phyloP scores from a whole-genome alignment of 805 yeast genomes.

The Ogataea siamensis region DNA sequence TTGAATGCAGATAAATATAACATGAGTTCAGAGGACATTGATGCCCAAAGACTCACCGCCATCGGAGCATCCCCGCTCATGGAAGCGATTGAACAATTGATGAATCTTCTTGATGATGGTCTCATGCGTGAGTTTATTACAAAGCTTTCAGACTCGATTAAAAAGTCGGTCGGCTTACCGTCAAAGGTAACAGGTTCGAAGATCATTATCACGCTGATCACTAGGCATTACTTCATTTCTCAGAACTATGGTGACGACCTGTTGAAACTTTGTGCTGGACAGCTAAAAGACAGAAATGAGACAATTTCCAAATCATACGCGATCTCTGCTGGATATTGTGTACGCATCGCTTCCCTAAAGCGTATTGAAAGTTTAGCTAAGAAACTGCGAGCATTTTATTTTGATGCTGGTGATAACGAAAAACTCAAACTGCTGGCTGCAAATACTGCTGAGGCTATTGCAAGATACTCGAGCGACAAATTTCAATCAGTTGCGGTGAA shows the following conservation, averaged over 20 bases:
- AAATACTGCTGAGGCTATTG: constrained; percentile 60
- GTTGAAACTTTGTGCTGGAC: constrained; percentile 54
- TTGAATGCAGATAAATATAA: constrained; percentile 89
- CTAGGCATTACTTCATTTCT: constrained; percentile 47
- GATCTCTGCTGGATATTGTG: constrained; percentile 72
- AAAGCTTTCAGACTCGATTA: constrained; percentile 53
- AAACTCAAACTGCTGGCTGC: constrained; percentile 51
- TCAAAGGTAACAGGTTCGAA: constrained; percentile 84
- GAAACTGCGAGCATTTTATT: constrained; percentile 53
- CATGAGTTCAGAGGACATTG: constrained; percentile 66
- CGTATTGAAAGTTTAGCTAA: constrained; percentile 53
- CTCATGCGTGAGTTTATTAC: constrained; percentile 48
- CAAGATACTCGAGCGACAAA: constrained; percentile 65
- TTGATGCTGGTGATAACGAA: constrained; percentile 47
- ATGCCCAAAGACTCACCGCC: constrained; percentile 69
- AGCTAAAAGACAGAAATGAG: constrained; percentile 67
- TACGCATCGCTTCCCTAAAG: constrained; percentile 57
- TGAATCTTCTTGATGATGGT: constrained; percentile 55
- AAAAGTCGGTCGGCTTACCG: constrained; percentile 80
- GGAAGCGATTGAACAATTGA: constrained; percentile 74
- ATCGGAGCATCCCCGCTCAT: constrained; percentile 83
- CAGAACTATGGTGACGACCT: constrained; percentile 60
- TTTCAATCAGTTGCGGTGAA: constrained; percentile 60
- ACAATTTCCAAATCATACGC: constrained; percentile 77
- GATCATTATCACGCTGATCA: constrained; percentile 62